Evolutionary conservation across 441 rosid genomes (phyloP).

Genomic region (Euphorbia schlechtendalii): DNA sequence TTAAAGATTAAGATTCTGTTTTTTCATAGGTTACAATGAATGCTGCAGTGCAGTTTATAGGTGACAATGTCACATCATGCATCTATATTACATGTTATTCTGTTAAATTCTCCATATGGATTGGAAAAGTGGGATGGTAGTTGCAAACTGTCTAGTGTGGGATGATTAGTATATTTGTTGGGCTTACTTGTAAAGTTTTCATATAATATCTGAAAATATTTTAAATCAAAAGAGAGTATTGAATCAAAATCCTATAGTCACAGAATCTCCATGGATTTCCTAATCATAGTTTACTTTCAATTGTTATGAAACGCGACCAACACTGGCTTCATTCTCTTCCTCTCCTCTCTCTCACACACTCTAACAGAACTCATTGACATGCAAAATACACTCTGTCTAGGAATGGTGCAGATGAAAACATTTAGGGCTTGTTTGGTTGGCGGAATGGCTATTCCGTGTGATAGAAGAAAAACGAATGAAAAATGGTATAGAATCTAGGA

Average conservation of each 20-base stretch:
- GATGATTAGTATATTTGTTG: neutral
- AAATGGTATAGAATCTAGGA: too few species aligned
- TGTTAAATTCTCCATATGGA: neutral
- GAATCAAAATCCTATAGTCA: neutral
- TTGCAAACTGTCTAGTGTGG: neutral
- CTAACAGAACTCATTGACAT: neutral
- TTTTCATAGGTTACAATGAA: neutral
- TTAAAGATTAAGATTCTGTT: neutral
- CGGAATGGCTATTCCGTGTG: too few species aligned
- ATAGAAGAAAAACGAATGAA: too few species aligned
- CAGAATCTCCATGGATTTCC: neutral
- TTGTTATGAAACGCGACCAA: neutral
- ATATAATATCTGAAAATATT: neutral
- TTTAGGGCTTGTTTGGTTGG: too few species aligned
- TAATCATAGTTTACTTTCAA: neutral
- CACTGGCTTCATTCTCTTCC: neutral
- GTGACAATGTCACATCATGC: neutral
- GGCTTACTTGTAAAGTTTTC: neutral
- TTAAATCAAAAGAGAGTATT: neutral
- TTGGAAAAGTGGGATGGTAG: constrained; percentile 10
- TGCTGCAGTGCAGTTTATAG: neutral
- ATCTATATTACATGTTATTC: neutral
- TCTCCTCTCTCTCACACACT: neutral
- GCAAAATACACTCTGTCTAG: neutral
- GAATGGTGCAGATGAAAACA: neutral